Evolutionary conservation across 495 filamentous ascomycete species (phyloP), one percentile per base, ranked within the genome.

Genomic region (Lasiosphaeris hirsuta): DNA sequence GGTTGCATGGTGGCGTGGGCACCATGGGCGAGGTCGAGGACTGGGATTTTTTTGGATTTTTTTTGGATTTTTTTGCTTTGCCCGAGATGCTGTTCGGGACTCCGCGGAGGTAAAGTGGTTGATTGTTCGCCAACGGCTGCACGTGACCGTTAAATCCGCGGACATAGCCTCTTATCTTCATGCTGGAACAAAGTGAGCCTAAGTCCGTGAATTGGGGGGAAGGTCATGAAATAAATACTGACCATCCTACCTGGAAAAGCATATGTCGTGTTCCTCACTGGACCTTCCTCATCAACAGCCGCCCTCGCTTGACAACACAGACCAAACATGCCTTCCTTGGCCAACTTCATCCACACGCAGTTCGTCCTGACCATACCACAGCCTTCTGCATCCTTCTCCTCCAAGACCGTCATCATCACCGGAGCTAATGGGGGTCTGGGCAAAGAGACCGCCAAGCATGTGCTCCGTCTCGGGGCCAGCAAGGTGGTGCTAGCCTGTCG

Each of bases 361-460:
- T 39, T 17, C 33, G 2, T 48, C 43, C 13, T 38, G 13, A 36
- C 13, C 6, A 35, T 47, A 2, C 53, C 53, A 42, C 18, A 48
- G 7, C 50, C 50, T 3, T 19, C 35, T 17, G 17, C 13, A 9
- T 53, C 50, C 34, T 57, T 49, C 1, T 49, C 58, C 1, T 62
- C 62, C 15, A 59, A 77, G 49, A 79, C 73, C 2, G 64, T 79
- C 37, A 73, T 85, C 37, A 69, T 85, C 23, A 84, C 81, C 0
- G 80, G 81, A 35, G 70, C 75, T 9, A 82, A 81, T 46, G 70
- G 68, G 1, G 82, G 82, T 19, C 61, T 84, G 1, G 82, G 82
- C 15, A 63, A 78, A n/a, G 81, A 82, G 63, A 72, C 74, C 6
- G 74, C 72, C 5, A 69, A 67, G 10, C 75, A 79, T 54, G 62